A percentile compares a stretch with the other conserved stretches of the same genome.
Evolutionary conservation across 1,139 yeast genomes (phyloP).

Genomic region (Suhomyces wounanorum): DNA sequence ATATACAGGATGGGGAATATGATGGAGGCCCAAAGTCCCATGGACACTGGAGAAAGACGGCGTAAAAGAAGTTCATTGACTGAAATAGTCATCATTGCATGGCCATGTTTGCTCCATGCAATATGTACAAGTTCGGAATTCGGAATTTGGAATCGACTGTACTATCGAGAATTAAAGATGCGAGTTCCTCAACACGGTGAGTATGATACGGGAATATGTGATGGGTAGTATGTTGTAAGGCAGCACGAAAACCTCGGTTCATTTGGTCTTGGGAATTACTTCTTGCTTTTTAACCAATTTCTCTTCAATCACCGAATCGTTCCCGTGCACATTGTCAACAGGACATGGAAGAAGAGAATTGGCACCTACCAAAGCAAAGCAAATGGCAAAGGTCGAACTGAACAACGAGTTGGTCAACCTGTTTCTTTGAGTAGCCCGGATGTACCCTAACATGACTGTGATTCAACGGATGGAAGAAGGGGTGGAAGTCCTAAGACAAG

Average conservation of each 20-base stretch:
- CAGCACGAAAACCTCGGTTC: background rate
- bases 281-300: slow-evolving; percentile 18
- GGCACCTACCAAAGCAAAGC: slow-evolving; percentile 69
- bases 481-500: background rate
- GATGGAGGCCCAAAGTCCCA: background rate
- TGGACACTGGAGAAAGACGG: background rate
- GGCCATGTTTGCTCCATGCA: background rate
- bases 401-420: slow-evolving; percentile 66
- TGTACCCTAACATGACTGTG: slow-evolving; percentile 27
- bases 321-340: slow-evolving; percentile 51
- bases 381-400: slow-evolving; percentile 73
- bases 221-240: background rate
- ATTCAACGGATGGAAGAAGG: background rate
- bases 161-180: slow-evolving; percentile 1
- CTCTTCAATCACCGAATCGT: slow-evolving; percentile 43
- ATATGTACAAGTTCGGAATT: background rate
- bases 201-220: background rate
- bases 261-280: background rate
- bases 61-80: background rate
- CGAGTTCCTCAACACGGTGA: background rate
- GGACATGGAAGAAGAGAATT: slow-evolving; percentile 79
- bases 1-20: slow-evolving; percentile 3
- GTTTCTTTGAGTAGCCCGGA: slow-evolving; percentile 58
- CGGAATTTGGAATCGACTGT: background rate
- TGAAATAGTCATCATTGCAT: background rate